These are phyloP conservation scores for Annulohypoxylon bovei DNA, from an alignment of 495 filamentous ascomycete species.

Conservation along the genomic window DNA sequence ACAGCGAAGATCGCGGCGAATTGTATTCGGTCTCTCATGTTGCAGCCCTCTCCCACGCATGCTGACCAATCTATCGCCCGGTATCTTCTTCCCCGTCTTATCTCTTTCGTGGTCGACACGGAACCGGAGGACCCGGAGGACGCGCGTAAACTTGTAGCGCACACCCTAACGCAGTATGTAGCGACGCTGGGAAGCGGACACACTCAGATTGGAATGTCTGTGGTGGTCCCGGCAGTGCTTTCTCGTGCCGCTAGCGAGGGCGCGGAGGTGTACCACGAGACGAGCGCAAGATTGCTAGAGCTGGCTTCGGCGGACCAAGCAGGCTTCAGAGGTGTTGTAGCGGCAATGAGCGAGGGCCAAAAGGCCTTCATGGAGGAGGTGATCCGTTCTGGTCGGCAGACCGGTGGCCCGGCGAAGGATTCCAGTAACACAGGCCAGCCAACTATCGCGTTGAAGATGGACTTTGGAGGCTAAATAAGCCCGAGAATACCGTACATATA, in stretches of 20 bases:
- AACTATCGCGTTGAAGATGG: conserved; percentile 92
- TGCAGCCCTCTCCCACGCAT: conserved; percentile 67
- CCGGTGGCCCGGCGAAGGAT: conserved; percentile 47
- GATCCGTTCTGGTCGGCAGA: conserved; percentile 67
- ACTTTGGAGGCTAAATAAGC: conserved; percentile 67
- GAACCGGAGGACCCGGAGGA: conserved; percentile 78
- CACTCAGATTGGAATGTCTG: conserved; percentile 67
- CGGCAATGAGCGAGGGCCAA: conserved; percentile 73
- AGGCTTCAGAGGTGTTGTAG: conserved; percentile 80
- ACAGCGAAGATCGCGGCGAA: conserved; percentile 87
- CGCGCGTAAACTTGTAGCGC: conserved; percentile 71
- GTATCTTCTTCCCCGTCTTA: conserved; percentile 77
- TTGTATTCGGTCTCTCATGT: conserved; percentile 83
- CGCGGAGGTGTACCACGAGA: conserved; percentile 71
- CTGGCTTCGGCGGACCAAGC: conserved; percentile 77
- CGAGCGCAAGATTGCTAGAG: conserved; percentile 78
- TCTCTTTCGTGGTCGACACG: conserved; percentile 76
- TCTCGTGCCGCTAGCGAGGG: conserved; percentile 68
- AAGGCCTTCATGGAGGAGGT: conserved; percentile 84
- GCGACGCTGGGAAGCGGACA: conserved; percentile 61
- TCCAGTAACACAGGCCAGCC: conserved; percentile 69
- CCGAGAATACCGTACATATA: background rate
- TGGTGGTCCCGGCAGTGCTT: conserved; percentile 84
- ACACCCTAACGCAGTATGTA: conserved; percentile 77
- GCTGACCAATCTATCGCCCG: conserved; percentile 79